Conservation (phyloP, 176 grass and related monocot genomes). For the Hyparrhenia diplandra region DNA sequence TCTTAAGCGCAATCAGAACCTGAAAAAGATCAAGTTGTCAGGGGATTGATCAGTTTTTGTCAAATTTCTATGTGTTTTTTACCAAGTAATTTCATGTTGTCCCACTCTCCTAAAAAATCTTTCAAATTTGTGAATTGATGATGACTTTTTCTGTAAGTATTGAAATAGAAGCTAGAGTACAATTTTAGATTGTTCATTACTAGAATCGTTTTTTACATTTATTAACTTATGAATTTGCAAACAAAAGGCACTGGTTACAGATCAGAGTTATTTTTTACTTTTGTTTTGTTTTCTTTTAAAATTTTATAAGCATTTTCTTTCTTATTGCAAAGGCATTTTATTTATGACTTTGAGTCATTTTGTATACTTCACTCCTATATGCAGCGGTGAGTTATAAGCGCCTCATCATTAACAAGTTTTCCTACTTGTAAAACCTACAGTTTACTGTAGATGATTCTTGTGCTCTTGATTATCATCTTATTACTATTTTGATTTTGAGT, state of each 20-base stretch:
- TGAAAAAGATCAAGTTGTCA: too few relatives aligned
- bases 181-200: not conserved
- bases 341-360: too few relatives aligned
- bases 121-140: not conserved
- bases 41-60: too few relatives aligned
- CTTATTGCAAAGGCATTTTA: not conserved
- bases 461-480: too few relatives aligned
- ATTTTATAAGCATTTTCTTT: not conserved
- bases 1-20: too few relatives aligned
- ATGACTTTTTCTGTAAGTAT: not conserved
- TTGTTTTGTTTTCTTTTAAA: not conserved
- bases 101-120: not conserved
- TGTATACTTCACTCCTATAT: too few relatives aligned
- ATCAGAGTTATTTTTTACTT: not conserved
- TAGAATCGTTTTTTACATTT: not conserved
- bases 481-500: too few relatives aligned
- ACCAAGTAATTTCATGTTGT: not conserved
- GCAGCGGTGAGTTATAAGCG: too few relatives aligned
- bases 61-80: too few relatives aligned
- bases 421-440: too few relatives aligned
- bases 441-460: too few relatives aligned
- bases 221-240: not conserved
- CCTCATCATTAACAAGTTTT: too few relatives aligned
- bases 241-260: not conserved
- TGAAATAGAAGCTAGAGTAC: not conserved